These are phyloP conservation scores for Hondaea fermentalgiana DNA, from an alignment of 108 stramenopile species.

Conservation along the genomic window DNA sequence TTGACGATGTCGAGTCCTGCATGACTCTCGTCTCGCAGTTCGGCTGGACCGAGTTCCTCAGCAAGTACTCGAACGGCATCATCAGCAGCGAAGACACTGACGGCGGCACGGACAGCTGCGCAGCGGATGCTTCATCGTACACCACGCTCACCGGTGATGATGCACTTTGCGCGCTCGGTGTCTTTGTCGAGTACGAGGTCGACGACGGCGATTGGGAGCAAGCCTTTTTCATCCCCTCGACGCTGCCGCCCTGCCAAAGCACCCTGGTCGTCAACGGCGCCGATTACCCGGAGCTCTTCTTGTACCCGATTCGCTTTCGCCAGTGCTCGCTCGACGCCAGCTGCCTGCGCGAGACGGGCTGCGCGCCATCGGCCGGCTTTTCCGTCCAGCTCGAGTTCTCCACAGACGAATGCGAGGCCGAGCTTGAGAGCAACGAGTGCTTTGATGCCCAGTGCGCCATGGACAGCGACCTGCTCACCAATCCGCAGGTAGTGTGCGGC, in stretches of 20 bases:
- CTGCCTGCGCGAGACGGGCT: not conserved
- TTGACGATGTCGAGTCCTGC: not conserved
- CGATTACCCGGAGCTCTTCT: not conserved
- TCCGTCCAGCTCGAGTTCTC: not conserved
- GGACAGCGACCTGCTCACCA: not conserved
- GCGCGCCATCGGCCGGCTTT: not conserved
- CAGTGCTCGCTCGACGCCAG: not conserved
- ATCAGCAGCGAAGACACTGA: not conserved
- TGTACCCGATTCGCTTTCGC: not conserved
- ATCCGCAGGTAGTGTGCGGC: not conserved
- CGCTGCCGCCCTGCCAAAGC: not conserved
- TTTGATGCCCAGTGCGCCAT: not conserved
- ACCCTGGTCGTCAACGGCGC: not conserved
- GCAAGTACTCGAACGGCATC: not conserved
- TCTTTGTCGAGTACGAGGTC: constrained; percentile 1
- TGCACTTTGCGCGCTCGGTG: not conserved
- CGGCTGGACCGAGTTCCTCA: not conserved
- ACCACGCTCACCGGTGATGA: not conserved
- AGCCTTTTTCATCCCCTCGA: not conserved
- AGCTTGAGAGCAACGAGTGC: not conserved
- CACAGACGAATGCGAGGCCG: not conserved
- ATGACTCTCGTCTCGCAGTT: constrained; percentile 8
- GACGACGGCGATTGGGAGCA: not conserved
- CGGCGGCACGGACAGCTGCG: not conserved
- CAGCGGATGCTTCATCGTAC: not conserved